Conservation (phyloP, 768 basidiomycete genomes). For the Cantharellus cinnabarinus region DNA sequence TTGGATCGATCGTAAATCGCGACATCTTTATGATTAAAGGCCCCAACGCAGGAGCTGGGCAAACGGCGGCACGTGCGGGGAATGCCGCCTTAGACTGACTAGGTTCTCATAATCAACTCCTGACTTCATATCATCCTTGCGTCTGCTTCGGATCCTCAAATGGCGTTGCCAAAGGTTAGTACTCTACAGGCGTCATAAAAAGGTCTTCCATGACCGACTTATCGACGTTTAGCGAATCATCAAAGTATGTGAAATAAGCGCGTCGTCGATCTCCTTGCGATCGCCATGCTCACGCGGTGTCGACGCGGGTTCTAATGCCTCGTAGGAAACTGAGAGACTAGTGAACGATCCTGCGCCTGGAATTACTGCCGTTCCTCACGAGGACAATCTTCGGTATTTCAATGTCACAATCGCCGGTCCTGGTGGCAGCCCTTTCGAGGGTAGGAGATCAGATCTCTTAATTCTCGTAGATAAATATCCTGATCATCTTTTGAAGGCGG, state of each 20-base stretch:
- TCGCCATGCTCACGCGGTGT: neutral
- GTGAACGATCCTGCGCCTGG: constrained; percentile 94
- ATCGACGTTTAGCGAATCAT: constrained; percentile 6
- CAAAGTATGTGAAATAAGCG: constrained; percentile 5
- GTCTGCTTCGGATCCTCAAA: constrained; percentile 2
- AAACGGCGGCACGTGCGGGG: too few species aligned
- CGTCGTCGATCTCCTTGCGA: neutral
- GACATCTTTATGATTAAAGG: too few species aligned
- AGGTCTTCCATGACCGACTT: neutral
- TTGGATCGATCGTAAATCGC: too few species aligned
- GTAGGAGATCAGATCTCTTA: constrained; percentile 22
- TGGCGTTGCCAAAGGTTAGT: constrained; percentile 21
- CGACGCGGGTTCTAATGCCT: neutral
- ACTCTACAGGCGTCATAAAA: constrained; percentile 3
- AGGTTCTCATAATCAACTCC: too few species aligned
- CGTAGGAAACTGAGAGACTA: constrained; percentile 89
- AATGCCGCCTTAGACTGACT: too few species aligned
- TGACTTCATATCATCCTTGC: too few species aligned
- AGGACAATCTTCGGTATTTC: constrained; percentile 96
- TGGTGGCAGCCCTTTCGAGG: constrained; percentile 77
- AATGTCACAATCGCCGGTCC: constrained; percentile 95
- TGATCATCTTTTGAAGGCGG: constrained; percentile 29
- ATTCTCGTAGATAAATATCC: constrained; percentile 1
- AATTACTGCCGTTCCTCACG: constrained; percentile 85
- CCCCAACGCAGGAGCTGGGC: too few species aligned